phyloP scores from a whole-genome alignment of 1,139 yeast genomes.

The Scheffersomyces lignicola region DNA sequence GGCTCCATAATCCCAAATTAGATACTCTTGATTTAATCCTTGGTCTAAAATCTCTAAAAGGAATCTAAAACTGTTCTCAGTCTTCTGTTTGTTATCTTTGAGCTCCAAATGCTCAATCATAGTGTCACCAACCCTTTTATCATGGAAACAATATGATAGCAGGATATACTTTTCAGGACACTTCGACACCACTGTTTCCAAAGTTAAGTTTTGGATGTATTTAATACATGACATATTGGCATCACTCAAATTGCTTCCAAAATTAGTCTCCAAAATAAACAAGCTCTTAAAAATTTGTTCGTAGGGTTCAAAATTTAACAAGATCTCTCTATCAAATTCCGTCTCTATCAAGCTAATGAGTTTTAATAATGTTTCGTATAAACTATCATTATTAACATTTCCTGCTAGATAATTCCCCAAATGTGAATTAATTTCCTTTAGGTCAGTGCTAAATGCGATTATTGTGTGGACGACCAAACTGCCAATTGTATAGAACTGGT shows the following conservation, averaged over 20 bases:
- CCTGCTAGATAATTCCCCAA: not conserved
- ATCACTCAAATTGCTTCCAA: too few relatives aligned
- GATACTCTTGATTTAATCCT: slow-evolving; percentile 11
- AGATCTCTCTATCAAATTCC: slow-evolving; percentile 2
- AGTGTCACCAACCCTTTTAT: not conserved
- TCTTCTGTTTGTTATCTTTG: not conserved
- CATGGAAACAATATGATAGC: not conserved
- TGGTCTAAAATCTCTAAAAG: slow-evolving; percentile 30
- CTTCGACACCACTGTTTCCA: too few relatives aligned
- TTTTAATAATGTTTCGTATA: not conserved
- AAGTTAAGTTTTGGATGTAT: not conserved
- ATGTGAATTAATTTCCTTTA: not conserved
- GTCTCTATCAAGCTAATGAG: not conserved
- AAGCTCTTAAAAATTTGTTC: too few relatives aligned
- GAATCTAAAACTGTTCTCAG: slow-evolving; percentile 15
- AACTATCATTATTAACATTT: not conserved
- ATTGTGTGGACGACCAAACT: not conserved
- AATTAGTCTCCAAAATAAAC: too few relatives aligned
- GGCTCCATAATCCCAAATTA: slow-evolving; percentile 6
- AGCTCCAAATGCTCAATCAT: not conserved
- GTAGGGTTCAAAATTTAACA: too few relatives aligned
- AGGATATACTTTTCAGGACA: too few relatives aligned
- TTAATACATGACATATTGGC: not conserved
- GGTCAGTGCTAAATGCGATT: not conserved
- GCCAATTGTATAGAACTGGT: not conserved